phyloP scores from a whole-genome alignment of 257 asterid species.

The Coffea canephora region DNA sequence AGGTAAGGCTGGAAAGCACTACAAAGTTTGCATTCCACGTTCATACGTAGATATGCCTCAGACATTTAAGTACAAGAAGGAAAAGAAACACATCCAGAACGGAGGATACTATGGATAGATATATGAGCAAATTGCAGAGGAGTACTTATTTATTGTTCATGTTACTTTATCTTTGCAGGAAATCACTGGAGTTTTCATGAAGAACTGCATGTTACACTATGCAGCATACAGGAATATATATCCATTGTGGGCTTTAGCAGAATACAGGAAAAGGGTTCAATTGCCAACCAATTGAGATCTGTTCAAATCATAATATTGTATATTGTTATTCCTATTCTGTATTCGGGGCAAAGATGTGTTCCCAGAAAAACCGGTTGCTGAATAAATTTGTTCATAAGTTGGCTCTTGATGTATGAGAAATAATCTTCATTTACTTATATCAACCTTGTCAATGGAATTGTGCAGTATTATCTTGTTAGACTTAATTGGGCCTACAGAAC shows the following conservation, averaged over 20 bases:
- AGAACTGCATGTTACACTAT: constrained; percentile 84
- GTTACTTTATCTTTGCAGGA: constrained; percentile 36
- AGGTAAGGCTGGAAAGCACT: constrained; percentile 34
- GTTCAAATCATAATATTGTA: background rate
- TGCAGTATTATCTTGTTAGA: background rate
- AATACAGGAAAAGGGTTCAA: constrained; percentile 43
- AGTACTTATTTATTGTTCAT: background rate
- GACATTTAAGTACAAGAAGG: no score
- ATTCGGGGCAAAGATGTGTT: background rate
- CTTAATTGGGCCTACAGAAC: background rate
- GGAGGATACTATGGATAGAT: background rate
- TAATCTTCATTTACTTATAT: no score
- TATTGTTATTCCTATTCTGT: background rate
- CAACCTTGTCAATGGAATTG: background rate
- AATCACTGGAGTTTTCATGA: constrained; percentile 73
- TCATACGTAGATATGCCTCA: background rate
- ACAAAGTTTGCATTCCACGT: background rate
- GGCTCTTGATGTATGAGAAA: background rate
- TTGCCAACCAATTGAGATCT: background rate
- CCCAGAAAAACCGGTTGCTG: background rate
- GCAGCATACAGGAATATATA: constrained; percentile 69
- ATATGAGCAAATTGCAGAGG: background rate
- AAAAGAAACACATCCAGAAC: background rate
- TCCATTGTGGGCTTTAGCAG: constrained; percentile 81
- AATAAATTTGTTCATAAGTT: background rate